These are phyloP conservation scores for Cryptococcus sp. DNA, from an alignment of 1,284 basidiomycete genomes.

Conservation along the genomic window DNA sequence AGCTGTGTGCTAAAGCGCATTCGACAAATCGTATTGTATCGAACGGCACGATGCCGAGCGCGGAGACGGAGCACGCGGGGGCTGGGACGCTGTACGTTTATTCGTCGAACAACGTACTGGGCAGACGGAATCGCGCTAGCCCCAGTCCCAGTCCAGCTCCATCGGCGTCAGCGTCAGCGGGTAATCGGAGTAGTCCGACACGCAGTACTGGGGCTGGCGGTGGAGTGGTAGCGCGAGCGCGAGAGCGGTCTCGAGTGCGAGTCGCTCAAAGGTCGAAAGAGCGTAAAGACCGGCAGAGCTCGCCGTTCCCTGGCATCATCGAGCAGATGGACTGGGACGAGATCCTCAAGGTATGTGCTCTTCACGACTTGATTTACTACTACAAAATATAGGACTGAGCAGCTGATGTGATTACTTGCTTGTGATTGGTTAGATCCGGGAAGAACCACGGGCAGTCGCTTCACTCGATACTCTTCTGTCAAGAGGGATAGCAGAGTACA, in stretches of 20 bases:
- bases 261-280: neutral
- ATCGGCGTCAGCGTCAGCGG: too few species aligned
- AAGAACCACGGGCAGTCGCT: slow-evolving; percentile 11
- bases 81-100: slow-evolving; percentile 45
- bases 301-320: too few species aligned
- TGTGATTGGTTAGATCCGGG: slow-evolving; percentile 8
- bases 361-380: neutral
- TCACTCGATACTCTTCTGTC: slow-evolving; percentile 49
- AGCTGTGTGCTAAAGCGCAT: too few species aligned
- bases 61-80: slow-evolving; percentile 36
- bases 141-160: neutral
- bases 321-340: slow-evolving; percentile 13
- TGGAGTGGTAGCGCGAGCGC: slow-evolving; percentile 1
- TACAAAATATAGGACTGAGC: neutral
- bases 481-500: slow-evolving; percentile 54
- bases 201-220: neutral
- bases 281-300: neutral
- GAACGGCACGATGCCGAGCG: neutral
- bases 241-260: slow-evolving; percentile 1
- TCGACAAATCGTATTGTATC: too few species aligned
- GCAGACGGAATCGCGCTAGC: slow-evolving; percentile 3
- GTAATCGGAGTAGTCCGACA: neutral
- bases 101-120: slow-evolving; percentile 5
- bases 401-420: neutral
- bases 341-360: slow-evolving; percentile 1